Evolutionary conservation across 768 basidiomycete species (phyloP).

Genomic region (Naganishia onofrii): DNA sequence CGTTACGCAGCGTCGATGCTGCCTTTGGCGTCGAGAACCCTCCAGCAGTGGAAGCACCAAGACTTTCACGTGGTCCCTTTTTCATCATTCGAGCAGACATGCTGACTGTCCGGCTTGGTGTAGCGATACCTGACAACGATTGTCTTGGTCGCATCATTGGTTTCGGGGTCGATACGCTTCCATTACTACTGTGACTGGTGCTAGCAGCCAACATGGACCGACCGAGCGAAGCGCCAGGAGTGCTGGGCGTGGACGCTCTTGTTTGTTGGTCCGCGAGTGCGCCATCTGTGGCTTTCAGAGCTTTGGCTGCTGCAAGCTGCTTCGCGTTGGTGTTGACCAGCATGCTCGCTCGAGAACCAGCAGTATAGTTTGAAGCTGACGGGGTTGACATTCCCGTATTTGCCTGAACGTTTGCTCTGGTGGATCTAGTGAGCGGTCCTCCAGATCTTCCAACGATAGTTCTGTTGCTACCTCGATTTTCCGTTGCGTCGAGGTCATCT

Average conservation of each 20-base stretch:
- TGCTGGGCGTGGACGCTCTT: constrained; percentile 27
- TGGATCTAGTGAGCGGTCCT: constrained; percentile 28
- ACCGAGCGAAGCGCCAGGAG: constrained; percentile 3
- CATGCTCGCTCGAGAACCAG: constrained; percentile 78
- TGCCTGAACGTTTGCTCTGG: constrained; percentile 14
- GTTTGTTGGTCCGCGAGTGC: constrained; percentile 2
- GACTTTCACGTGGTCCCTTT: constrained; percentile 38
- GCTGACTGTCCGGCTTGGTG: constrained; percentile 29
- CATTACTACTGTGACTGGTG: constrained; percentile 4
- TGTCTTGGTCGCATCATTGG: constrained; percentile 16
- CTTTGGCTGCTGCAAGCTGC: constrained; percentile 57
- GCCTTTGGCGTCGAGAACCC: constrained; percentile 22
- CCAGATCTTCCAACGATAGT: not conserved
- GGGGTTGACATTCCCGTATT: constrained; percentile 1
- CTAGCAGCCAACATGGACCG: constrained; percentile 11
- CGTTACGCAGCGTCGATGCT: constrained; percentile 6
- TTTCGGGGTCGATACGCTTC: constrained; percentile 9
- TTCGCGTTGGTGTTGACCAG: constrained; percentile 81
- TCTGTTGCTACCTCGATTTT: constrained; percentile 27
- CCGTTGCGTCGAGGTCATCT: constrained; percentile 55
- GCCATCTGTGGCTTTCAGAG: constrained; percentile 27
- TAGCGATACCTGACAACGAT: constrained; percentile 17
- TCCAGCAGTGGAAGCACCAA: constrained; percentile 26
- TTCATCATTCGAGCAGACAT: constrained; percentile 29
- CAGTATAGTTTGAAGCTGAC: constrained; percentile 58